Evolutionary conservation across 2,329 filamentous ascomycete genomes (phyloP).

Genomic region (Dactylellina sp.): DNA sequence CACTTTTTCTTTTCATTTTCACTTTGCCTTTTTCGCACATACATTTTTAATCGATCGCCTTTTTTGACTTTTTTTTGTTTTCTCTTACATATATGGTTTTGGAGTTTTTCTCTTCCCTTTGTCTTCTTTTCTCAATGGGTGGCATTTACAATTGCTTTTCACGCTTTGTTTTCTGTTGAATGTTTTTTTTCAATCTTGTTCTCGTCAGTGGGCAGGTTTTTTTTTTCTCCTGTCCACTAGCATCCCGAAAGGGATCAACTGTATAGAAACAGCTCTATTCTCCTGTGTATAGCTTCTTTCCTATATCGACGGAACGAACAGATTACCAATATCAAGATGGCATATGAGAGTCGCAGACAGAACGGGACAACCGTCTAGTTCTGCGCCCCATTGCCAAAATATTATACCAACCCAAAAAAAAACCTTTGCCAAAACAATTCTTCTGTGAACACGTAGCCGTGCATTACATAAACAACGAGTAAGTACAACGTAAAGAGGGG

Average conservation of each 20-base stretch:
- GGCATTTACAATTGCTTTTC: constrained; percentile 50
- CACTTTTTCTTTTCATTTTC: constrained; percentile 58
- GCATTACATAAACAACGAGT: not conserved
- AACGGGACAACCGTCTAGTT: no score
- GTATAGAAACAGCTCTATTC: no score
- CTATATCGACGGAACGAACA: constrained; percentile 54
- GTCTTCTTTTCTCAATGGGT: constrained; percentile 20
- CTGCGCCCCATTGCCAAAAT: no score
- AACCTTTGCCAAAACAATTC: not conserved
- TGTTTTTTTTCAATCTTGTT: constrained; percentile 40
- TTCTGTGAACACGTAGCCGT: constrained; percentile 5
- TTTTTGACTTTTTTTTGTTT: constrained; percentile 42
- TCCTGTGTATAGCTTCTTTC: no score
- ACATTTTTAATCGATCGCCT: constrained; percentile 38
- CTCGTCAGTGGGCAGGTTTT: constrained; percentile 39
- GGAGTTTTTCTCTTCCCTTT: constrained; percentile 41
- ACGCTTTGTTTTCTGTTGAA: constrained; percentile 13
- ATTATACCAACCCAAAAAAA: not conserved
- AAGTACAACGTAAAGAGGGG: no score
- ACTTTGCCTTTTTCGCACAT: constrained; percentile 32
- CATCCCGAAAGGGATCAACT: constrained; percentile 55
- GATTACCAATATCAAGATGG: constrained; percentile 14
- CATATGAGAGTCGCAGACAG: not conserved
- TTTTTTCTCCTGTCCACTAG: constrained; percentile 61
- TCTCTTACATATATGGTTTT: constrained; percentile 50